These are phyloP conservation scores for Xylariaceae sp. DNA, from an alignment of 2,329 filamentous ascomycete species.

Conservation along the genomic window DNA sequence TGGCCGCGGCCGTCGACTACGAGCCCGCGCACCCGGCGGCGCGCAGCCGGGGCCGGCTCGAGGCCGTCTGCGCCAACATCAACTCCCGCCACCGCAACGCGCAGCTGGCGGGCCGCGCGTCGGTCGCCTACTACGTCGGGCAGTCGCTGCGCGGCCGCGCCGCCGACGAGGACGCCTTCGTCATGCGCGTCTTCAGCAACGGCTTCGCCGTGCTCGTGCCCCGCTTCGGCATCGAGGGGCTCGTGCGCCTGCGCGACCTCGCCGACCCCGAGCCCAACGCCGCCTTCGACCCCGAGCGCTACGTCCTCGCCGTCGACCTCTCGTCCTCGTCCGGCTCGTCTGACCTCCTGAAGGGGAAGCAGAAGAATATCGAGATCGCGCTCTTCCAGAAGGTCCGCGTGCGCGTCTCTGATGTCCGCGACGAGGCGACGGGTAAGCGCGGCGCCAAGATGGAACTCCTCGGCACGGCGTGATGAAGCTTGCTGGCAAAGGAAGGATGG, in stretches of 20 bases:
- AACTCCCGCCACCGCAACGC: constrained; percentile 96
- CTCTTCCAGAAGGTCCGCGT: constrained; percentile 90
- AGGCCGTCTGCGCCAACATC: constrained; percentile 96
- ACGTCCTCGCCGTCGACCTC: constrained; percentile 58
- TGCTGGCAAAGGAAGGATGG: too few relatives aligned
- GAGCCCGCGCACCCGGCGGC: constrained; percentile 75
- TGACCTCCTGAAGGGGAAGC: too few relatives aligned
- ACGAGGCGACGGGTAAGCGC: constrained; percentile 92
- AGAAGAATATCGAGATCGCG: constrained; percentile 57
- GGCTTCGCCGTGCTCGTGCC: constrained; percentile 96
- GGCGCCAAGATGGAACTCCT: constrained; percentile 72
- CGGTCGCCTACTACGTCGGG: constrained; percentile 95
- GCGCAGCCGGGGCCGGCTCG: constrained; percentile 74
- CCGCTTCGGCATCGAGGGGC: constrained; percentile 86
- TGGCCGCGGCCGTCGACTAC: constrained; percentile 92
- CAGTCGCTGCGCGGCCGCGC: constrained; percentile 78
- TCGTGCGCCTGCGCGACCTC: constrained; percentile 81
- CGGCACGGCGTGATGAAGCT: constrained; percentile 9
- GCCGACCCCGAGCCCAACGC: constrained; percentile 70
- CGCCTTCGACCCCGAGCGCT: constrained; percentile 79
- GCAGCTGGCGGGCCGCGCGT: constrained; percentile 87
- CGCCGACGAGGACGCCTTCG: constrained; percentile 81
- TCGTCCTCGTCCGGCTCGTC: too few relatives aligned
- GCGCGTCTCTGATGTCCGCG: constrained; percentile 83
- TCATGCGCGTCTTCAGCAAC: constrained; percentile 97